Evolutionary conservation across 2,329 filamentous ascomycete species (phyloP).

Genomic region (Penicillium rolfsii): DNA sequence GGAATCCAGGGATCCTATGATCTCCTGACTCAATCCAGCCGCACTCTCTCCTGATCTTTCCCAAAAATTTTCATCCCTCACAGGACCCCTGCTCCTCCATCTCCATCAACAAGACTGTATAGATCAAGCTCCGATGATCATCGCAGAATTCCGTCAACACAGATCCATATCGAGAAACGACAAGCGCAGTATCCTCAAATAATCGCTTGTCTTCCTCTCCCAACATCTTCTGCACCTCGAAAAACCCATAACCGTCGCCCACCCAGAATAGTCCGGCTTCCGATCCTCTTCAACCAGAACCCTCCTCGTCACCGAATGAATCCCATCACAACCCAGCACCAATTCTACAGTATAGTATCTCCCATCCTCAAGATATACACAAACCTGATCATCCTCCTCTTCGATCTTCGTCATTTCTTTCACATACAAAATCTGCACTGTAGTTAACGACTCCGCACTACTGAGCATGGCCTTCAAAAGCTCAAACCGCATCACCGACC

Average conservation of each 20-base stretch:
- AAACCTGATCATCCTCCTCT: neutral
- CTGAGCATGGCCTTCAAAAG: neutral
- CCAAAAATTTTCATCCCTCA: slow-evolving; percentile 16
- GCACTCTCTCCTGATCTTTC: slow-evolving; percentile 14
- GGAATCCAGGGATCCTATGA: slow-evolving; percentile 1
- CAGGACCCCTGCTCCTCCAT: slow-evolving; percentile 15
- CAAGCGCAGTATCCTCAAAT: slow-evolving; percentile 4
- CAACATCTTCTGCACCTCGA: neutral
- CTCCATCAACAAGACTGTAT: slow-evolving; percentile 16
- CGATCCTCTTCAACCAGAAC: neutral
- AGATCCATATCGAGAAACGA: slow-evolving; percentile 8
- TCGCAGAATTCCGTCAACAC: slow-evolving; percentile 16
- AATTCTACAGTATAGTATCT: neutral
- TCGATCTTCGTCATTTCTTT: neutral
- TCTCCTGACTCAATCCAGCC: slow-evolving; percentile 3
- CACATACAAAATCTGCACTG: neutral
- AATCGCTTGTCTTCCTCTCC: slow-evolving; percentile 4
- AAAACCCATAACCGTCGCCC: slow-evolving; percentile 4
- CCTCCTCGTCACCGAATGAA: slow-evolving; percentile 1
- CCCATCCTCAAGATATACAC: neutral
- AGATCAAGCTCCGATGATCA: slow-evolving; percentile 12
- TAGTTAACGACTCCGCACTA: neutral
- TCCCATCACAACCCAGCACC: slow-evolving; percentile 5
- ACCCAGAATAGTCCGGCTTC: neutral
- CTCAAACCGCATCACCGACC: slow-evolving; percentile 3